These are phyloP conservation scores for Fusarium nanum DNA, from an alignment of 2,329 filamentous ascomycete genomes.

Conservation along the genomic window DNA sequence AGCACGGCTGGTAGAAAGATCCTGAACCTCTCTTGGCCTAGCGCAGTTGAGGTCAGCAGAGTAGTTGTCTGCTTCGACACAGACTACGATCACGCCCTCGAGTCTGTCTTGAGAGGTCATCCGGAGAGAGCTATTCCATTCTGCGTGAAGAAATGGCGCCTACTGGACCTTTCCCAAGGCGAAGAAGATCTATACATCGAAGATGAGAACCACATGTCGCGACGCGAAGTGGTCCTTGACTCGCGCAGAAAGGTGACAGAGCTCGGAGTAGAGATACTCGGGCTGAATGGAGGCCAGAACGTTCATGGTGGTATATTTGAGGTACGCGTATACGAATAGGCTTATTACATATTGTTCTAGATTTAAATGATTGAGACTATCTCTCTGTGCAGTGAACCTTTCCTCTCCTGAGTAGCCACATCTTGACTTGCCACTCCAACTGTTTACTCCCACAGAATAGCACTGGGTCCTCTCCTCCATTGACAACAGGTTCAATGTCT, in stretches of 20 bases:
- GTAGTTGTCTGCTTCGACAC: conserved; percentile 10
- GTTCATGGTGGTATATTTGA: conserved; percentile 13
- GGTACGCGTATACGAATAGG: conserved; percentile 5
- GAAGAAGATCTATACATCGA: background rate
- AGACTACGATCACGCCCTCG: conserved; percentile 20
- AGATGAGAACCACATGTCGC: conserved; percentile 11
- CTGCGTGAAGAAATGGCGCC: conserved; percentile 16
- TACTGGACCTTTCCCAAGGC: background rate
- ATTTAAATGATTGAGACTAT: background rate
- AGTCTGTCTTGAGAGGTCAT: conserved; percentile 16
- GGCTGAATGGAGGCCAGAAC: background rate
- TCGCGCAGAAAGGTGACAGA: background rate
- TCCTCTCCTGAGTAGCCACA: conserved; percentile 6
- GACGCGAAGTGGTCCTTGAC: background rate
- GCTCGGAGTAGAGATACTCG: conserved; percentile 8
- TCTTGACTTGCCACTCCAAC: conserved; percentile 17
- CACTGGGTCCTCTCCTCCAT: accelerated
- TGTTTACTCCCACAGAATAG: conserved; percentile 16
- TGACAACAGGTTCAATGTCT: background rate
- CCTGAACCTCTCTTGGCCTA: background rate
- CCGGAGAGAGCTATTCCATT: conserved; percentile 15
- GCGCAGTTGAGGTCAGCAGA: background rate
- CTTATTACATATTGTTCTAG: accelerated
- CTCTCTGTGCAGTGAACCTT: conserved; percentile 4
- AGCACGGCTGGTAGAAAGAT: background rate